phyloP scores from a whole-genome alignment of 257 asterid species.

The Solanum okadae region DNA sequence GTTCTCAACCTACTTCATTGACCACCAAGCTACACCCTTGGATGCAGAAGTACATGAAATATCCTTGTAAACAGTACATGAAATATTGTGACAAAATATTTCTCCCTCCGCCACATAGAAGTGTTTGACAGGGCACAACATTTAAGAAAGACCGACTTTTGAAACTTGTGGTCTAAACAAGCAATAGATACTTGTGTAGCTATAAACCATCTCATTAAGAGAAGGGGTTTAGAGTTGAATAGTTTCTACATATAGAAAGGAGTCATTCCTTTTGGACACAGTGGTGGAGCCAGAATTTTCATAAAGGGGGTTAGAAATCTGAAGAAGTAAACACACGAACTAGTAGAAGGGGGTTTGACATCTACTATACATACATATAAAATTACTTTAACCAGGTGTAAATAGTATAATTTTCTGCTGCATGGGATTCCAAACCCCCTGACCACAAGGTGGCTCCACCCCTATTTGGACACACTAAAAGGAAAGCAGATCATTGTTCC shows the following conservation, averaged over 20 bases:
- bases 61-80: neutral
- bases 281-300: too few species aligned
- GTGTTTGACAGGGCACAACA: neutral
- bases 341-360: neutral
- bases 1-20: neutral
- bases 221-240: neutral
- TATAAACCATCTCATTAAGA: neutral
- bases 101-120: neutral
- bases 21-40: neutral
- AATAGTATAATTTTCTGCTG: neutral
- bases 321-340: neutral
- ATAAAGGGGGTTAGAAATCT: neutral
- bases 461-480: neutral
- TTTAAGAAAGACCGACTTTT: neutral
- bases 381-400: neutral
- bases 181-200: neutral
- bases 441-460: neutral
- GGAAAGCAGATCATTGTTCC: neutral
- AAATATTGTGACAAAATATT: neutral
- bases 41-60: neutral
- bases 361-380: neutral
- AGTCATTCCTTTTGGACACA: neutral
- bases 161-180: neutral
- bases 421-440: neutral
- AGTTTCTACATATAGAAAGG: neutral